Evolutionary conservation across 31 red algal genomes (phyloP), one percentile per base, ranked within the genome.

Genomic region (Odonthalia washingtoniensis): DNA sequence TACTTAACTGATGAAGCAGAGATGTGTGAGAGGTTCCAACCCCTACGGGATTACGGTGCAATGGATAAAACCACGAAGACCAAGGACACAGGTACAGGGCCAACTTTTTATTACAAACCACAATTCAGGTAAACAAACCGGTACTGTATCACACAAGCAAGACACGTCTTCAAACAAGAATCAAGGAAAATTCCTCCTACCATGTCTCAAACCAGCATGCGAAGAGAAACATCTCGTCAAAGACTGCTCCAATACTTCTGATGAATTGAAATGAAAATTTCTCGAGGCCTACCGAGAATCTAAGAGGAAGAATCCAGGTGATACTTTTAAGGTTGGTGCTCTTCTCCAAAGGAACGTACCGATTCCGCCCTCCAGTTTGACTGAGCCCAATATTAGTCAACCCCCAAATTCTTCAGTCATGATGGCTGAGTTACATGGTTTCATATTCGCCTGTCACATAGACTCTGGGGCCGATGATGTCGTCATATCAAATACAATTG

Each of bases 381-480:
- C 9, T 21, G 21, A 57, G 21, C 9, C 9, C 12, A 57, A 21
- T 57, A 9, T 57, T 21, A 57, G 21, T 57, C 21, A 57, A 57
- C 21, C 49, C 12, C 31, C 66, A 21, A 28, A 12, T 21, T 9
- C 66, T 27, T 12, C 66, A 21, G 66, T 70, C 31, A 30, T 90
- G 24, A 36, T 32, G 26, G 41, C 87, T 16, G 67, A 83, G 9
- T 0, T 90, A 2, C 16, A 30, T 40, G 63, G 78, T 4, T 0
- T 63, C 67, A 72, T 12, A 38, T 82, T 90, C 40, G 77, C 78
- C 70, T 90, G 87, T 41, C 87, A 67, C 27, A 90, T 82, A 26
- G 42, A 90, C 39, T 90, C 87, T 17, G 87, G 87, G 21, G 87
- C 87, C 1, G 78, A 90, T 45, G 41, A 62, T 1, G 5, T 75